Conservation (phyloP, 768 basidiomycete species). For the Tricholoma furcatifolium region DNA sequence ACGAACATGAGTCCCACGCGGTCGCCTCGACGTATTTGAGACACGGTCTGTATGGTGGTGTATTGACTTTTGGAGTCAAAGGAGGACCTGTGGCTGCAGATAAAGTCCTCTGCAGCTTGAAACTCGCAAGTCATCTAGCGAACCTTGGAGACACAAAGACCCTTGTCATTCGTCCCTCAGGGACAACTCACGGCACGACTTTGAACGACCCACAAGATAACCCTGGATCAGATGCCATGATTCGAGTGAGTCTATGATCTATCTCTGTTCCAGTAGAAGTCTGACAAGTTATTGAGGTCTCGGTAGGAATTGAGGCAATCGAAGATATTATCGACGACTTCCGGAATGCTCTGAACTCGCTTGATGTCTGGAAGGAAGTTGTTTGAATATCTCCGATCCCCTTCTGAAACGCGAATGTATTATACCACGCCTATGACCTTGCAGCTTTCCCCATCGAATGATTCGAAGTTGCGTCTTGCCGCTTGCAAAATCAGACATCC, state of each 20-base stretch:
- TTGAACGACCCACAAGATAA: background rate
- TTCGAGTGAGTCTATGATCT: slow-evolving; percentile 6
- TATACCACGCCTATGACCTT: no score
- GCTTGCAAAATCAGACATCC: no score
- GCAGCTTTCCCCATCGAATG: no score
- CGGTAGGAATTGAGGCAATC: background rate
- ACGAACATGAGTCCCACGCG: slow-evolving; percentile 32
- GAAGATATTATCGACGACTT: background rate
- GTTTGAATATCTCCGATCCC: no score
- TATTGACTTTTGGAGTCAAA: slow-evolving; percentile 39
- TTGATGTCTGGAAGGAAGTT: no score
- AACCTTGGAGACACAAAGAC: slow-evolving; percentile 22
- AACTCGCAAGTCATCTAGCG: slow-evolving; percentile 32
- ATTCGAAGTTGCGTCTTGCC: no score
- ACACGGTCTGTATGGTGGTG: slow-evolving; percentile 31
- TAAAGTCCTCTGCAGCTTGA: slow-evolving; percentile 33
- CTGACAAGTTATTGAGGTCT: no score
- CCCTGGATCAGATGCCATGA: background rate
- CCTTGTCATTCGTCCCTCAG: slow-evolving; percentile 1
- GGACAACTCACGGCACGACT: slow-evolving; percentile 1
- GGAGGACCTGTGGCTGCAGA: slow-evolving; percentile 25
- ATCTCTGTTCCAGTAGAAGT: no score
- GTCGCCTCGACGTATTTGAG: slow-evolving; percentile 29
- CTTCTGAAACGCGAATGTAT: no score
- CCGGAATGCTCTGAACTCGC: background rate